Base-by-base conservation (phyloP, 2,329 filamentous ascomycete species). In the Tolypocladium sp. region DNA sequence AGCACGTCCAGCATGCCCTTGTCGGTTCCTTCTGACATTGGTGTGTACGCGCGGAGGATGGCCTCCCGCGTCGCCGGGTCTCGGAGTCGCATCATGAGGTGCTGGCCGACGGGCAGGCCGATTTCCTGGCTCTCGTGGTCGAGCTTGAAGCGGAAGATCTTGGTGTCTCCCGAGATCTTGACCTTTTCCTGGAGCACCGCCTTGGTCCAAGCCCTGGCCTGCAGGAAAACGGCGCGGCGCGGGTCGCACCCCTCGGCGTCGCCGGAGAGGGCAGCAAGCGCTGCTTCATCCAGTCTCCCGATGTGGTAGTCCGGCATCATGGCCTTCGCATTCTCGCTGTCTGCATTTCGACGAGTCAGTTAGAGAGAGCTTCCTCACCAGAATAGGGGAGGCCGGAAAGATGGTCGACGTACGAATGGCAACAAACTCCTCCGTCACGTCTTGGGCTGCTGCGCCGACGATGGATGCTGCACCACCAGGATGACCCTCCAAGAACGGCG, bases 251-350 rank as follows among this genome's bases (percentile, higher is more conserved):
- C 61, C 15, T 71, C 69, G 59, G 77, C 70, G 1, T 73, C 73
- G n/a, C 61, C 56, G 17, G 79, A 76, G 2, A 94, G 79, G 44
- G 78, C 76, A 7, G 79, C 77, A 6, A 61, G 65, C 1, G 86
- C 83, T 25, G 77, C 77, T 63, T 84, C 76, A 65, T 90, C 84
- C 15, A 96, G 81, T 0, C 85, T 85, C 56, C 92, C 92, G 63
- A 97, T 86, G 71, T 97, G 92, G 69, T 96, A 95, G 52, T 81
- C 74, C 13, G 83, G 82, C 88, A 97, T 92, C 91, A 96, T 96
- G 22, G 81, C 82, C 75, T 95, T 96, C 40, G 92, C 92, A 20
- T 90, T 96, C 75, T 96, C 92, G 70, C 89, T 92, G 71, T 96
- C 91, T 93, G 68, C 59, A n/a, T 58, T 42, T 56, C 62, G 60